Conservation (phyloP, 495 filamentous ascomycete genomes). For the Monascus purpureus region DNA sequence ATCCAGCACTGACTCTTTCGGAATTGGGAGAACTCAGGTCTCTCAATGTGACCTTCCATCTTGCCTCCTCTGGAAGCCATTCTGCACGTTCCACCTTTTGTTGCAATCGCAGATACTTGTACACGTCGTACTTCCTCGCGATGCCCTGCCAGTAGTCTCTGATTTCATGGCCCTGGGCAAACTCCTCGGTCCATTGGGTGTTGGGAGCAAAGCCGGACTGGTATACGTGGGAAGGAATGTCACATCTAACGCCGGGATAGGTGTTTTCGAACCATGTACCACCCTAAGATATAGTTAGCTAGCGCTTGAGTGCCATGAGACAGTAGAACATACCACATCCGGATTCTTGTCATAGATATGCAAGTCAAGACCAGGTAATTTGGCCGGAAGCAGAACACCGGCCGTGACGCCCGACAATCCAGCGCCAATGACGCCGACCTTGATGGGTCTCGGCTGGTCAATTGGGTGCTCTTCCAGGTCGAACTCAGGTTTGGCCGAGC, state of each 20-base stretch:
- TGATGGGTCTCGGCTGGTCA: conserved; percentile 25
- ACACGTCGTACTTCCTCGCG: conserved; percentile 47
- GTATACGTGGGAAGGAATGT: conserved; percentile 61
- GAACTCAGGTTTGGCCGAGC: conserved; percentile 7
- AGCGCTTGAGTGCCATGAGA: background rate
- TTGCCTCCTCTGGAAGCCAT: conserved; percentile 36
- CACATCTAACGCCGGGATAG: conserved; percentile 46
- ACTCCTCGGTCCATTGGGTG: conserved; percentile 50
- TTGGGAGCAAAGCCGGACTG: conserved; percentile 54
- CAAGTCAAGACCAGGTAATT: conserved; percentile 36
- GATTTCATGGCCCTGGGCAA: conserved; percentile 51
- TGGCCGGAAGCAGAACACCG: conserved; percentile 33
- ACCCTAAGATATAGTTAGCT: conserved; percentile 15
- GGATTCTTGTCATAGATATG: conserved; percentile 42
- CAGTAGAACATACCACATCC: conserved; percentile 28
- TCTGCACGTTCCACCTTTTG: conserved; percentile 36
- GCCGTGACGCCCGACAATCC: conserved; percentile 37
- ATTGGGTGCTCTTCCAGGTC: conserved; percentile 27
- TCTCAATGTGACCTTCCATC: conserved; percentile 37
- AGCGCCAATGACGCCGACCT: conserved; percentile 40
- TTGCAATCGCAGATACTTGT: conserved; percentile 35
- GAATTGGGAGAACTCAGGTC: conserved; percentile 20
- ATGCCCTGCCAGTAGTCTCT: conserved; percentile 47
- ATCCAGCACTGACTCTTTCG: too few relatives aligned
- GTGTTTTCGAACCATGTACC: conserved; percentile 44